Base-by-base conservation (phyloP, 164 flowering plant species). In the Saururus chinensis region DNA sequence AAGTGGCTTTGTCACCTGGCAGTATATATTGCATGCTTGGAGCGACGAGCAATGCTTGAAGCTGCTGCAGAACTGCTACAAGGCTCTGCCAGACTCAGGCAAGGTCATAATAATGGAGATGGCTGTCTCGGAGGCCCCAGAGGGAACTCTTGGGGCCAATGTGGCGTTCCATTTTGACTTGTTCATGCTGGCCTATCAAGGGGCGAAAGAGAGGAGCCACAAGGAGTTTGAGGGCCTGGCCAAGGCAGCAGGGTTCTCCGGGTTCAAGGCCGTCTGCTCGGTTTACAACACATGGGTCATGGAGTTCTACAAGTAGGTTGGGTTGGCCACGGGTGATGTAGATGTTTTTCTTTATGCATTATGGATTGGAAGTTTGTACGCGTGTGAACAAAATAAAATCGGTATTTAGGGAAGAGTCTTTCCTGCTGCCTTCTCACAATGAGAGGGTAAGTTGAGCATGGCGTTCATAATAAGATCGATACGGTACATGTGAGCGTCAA, bases 21-120 rank as follows among this genome's bases (percentile, higher is more conserved):
- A 41, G 48, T 66, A 71, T 71, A 21, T 64, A 49, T 60, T 70
- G 54, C 66, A 78, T 58, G 68, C 70, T 59, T 73, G 71, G 24
- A 80, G 80, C 53, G 77, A 79, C 35, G 74, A 65, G 12, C 24
- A 59, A 2, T 69, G 73, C 52, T 14, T 63, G 52, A 69, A 60
- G 19, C 21, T 73, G 49, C 21, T 73, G 54, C 56, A 69, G 49
- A 71, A 74, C 57, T 70, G 68, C 16, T 71, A 64, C 22, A 65
- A 69, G 42, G 79, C 68, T 0, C 68, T 79, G 4, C 70, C 75
- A 14, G 70, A 42, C 53, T 20, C 35, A 22, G 56, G 75, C 67
- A 68, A 30, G 37, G 37, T 30, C 4, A 30, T 30, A 30, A 30
- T 30, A 30, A 6, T 30, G 37, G 37, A 30, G 37, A 30, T 30